Base-by-base conservation (phyloP, 768 basidiomycete species). In the Kondoa malvinella region DNA sequence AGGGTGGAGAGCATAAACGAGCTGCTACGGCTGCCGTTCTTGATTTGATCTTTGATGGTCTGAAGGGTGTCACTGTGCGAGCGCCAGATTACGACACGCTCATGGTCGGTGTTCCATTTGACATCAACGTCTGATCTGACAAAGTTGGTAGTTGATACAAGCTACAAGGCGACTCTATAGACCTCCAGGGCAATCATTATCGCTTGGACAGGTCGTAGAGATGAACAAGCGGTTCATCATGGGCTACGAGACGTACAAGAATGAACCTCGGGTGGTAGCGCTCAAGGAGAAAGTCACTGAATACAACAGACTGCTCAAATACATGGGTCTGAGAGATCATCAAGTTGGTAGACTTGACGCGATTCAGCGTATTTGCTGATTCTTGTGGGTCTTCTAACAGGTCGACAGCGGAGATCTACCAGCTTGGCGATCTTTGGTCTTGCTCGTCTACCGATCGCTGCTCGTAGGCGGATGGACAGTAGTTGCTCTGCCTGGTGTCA, bases 51-150 rank as follows among this genome's bases (percentile, higher is more conserved):
- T 95, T 94, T 73, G 88, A 96, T 73, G 87, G 83, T 27, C 79
- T 99, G 72, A 92, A 96, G 79, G 92, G 92, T 0, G 95, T 99
- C 56, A 99, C 95, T 0, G 83, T 97, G 66, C 82, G 92, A 67
- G 90, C 92, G 21, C 92, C 94, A 1, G 95, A 99, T 76, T 97
- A 89, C 76, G 95, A 99, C 72, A 97, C 94, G 1, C 81, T 99
- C 63, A 95, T 97, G 91, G 95, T 89, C 72, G 67, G 83, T 76
- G n/a, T 8, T 29, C 56, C 17, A 2, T 31, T n/a, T 8, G 29
- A 16, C 3, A 63, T 29, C 29, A 40, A 56, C 3, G 40, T 29
- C 15, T 50, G 1, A 17, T 21, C 21, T 29, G 1, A 27, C 25
- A 61, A 67, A n/a, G 21, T 59, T 30, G 57, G 68, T 67, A 95